Evolutionary conservation across 2,329 filamentous ascomycete species (phyloP), one percentile per base, ranked within the genome.

Genomic region (Knufia fluminis): DNA sequence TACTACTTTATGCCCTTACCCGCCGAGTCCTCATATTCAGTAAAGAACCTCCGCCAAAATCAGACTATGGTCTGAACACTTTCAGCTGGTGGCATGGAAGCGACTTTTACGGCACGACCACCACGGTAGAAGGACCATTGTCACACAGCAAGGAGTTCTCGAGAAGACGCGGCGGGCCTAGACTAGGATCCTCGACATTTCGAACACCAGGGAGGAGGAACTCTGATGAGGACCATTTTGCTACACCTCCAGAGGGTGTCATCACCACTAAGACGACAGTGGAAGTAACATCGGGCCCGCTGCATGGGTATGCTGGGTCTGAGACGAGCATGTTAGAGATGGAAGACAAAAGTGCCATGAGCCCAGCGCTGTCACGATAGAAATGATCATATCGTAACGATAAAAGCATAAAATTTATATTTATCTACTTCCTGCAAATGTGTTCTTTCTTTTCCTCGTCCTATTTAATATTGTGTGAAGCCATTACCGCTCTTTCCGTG

Each of bases 1-100:
- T 77, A 10, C 59, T 78, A 1, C 68, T 81, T 2, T 81, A 80
- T 64, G 76, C 75, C 0, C 62, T 78, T 3, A 80, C 78, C 0
- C 71, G 78, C 12, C 72, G 72, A 49, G 73, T 75, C 41, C 69
- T 80, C 54, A 69, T 80, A 32, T 66, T 74, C 57, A 71, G 73
- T 51, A 71, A 74, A 45, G 72, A 74, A 51, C 67, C 65, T 16
- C 54, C 54, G 4, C 46, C 51, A 7, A 36, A 43, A n/a, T 31
- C 54, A 42, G 50, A 53, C 43, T n/a, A 54, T n/a, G 54, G 54
- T 43, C 33, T 57, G 8, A 49, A 57, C 36, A 57, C 54, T 12
- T 52, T 55, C 36, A 52, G 54, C 22, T 54, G 52, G 52, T 52
- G 50, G 23, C 31, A 54, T 28, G 33, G 41, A 16, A 36, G 41